Conservation (phyloP, 192 early-diverging fungal species). For the Coemansia sp. region DNA sequence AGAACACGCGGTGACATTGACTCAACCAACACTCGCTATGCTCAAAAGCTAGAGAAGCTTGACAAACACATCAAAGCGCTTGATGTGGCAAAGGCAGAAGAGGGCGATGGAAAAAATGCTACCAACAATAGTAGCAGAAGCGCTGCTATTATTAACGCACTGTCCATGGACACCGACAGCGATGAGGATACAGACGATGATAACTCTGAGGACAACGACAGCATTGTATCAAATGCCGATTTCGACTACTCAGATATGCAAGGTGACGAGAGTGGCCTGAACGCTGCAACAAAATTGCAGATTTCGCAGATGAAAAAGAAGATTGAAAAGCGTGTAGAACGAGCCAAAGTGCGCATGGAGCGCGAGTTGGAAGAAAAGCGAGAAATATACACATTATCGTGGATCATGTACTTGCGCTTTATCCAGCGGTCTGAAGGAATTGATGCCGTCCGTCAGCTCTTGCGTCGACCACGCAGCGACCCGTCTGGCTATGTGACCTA, state of each 20-base stretch:
- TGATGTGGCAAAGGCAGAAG: not conserved
- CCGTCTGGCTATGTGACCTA: conserved; percentile 73
- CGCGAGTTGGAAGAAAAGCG: conserved; percentile 41
- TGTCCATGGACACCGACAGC: conserved; percentile 24
- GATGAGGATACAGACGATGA: conserved; percentile 47
- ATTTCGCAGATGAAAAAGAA: conserved; percentile 41
- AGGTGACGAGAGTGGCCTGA: not conserved
- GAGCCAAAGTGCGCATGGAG: conserved; percentile 42
- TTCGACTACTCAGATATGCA: conserved; percentile 17
- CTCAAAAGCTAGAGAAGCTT: conserved; percentile 27
- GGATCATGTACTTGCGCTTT: conserved; percentile 89
- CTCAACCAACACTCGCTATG: conserved; percentile 12
- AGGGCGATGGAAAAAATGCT: not conserved
- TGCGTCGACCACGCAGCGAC: conserved; percentile 66
- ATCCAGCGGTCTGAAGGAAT: conserved; percentile 77
- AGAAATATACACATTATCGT: conserved; percentile 65
- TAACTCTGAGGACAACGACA: conserved; percentile 41
- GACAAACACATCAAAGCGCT: conserved; percentile 36
- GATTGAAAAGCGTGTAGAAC: conserved; percentile 42
- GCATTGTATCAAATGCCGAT: conserved; percentile 19
- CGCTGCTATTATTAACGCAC: not conserved
- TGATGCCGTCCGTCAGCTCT: conserved; percentile 69
- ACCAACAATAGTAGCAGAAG: not conserved
- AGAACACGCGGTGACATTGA: conserved; percentile 25
- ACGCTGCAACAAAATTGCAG: conserved; percentile 26